Base-by-base conservation (phyloP, 805 yeast species). In the Blastobotrys peoriensis region DNA sequence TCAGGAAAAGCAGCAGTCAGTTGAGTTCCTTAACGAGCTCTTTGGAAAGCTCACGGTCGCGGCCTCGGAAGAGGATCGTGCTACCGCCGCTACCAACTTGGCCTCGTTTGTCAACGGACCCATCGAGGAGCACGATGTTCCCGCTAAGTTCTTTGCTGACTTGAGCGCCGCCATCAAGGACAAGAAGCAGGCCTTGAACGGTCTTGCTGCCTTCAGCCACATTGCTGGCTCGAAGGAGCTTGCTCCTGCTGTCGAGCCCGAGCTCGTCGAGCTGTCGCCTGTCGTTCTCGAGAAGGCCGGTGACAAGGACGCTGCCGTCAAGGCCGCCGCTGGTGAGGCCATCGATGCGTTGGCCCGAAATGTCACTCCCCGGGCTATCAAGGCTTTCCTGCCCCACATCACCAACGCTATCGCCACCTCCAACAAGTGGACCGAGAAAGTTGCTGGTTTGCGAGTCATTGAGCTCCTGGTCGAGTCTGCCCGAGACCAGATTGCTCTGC, bases 121-220 rank as follows among this genome's bases (percentile, higher is more conserved):
- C 65, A 88, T 89, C 73, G 89, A 91, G 68, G 98, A 93, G 76
- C 98, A 93, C 72, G 98, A 91, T 73, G 93, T 88, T 57, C 98
- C 99, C 63, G 81, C 73, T 63, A 81, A 78, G 62, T 88, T 91
- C 79, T 86, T 91, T 70, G 70, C 69, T 53, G 78, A 83, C 67
- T 79, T 93, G 67, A 73, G 76, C 66, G 77, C 76, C 61, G 80
- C 93, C 58, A 74, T 91, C 62, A 72, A 74, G 68, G 78, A 79
- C 79, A 86, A 87, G 80, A 89, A 91, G 78, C 75, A 78, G 57
- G 68, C 71, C 53, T 70, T 78, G 58, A 85, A 86, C 66, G 95
- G 95, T 58, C 77, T 91, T 62, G 81, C 75, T 61, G 95, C 96
- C 54, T 75, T 86, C 65, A 54, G 73, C 49, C 93, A 87, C 74